These are phyloP conservation scores for Picea abies DNA, from an alignment of 83 land plant species.

Conservation along the genomic window DNA sequence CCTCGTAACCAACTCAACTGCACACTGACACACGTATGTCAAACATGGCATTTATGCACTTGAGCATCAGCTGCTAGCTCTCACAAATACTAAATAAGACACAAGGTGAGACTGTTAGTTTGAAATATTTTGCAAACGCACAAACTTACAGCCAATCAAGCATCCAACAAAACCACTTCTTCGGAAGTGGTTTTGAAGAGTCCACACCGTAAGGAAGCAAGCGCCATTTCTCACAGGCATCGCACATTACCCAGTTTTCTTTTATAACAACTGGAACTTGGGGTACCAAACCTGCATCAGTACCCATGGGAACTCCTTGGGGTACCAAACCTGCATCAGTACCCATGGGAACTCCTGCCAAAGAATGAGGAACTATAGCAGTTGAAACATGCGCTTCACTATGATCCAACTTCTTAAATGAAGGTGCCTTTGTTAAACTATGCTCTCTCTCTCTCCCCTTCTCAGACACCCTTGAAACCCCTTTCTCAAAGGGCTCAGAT, in stretches of 20 bases:
- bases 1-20: neutral
- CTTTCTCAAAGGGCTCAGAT: slow-evolving; percentile 14
- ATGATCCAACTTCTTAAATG: slow-evolving; percentile 33
- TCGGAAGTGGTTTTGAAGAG: slow-evolving; percentile 44
- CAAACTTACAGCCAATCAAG: slow-evolving; percentile 91
- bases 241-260: slow-evolving; percentile 93
- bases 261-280: slow-evolving; percentile 41
- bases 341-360: neutral
- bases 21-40: neutral
- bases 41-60: neutral
- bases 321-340: neutral
- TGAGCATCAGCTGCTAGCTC: neutral
- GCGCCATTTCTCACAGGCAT: slow-evolving; percentile 85
- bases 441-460: slow-evolving; percentile 24
- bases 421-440: slow-evolving; percentile 7
- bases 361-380: slow-evolving; percentile 25
- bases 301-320: neutral
- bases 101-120: neutral
- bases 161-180: slow-evolving; percentile 88
- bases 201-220: slow-evolving; percentile 62
- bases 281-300: neutral
- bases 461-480: slow-evolving; percentile 12
- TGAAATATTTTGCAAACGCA: neutral
- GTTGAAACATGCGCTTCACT: slow-evolving; percentile 17
- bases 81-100: neutral